These are phyloP conservation scores for Penstemon newberryi DNA, from an alignment of 257 asterid genomes.

Conservation along the genomic window DNA sequence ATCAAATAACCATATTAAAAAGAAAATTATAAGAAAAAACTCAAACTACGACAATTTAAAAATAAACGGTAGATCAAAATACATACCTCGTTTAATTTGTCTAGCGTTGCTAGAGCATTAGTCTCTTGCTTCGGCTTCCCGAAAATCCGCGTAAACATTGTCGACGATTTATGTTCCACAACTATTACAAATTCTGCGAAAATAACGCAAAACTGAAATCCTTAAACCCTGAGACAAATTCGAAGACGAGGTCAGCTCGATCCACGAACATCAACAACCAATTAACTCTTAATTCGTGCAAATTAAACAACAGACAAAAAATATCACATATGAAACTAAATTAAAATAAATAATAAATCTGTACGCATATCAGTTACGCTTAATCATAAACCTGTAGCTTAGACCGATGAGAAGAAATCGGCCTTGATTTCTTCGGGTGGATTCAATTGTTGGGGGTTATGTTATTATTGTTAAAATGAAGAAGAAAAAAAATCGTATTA, in stretches of 20 bases:
- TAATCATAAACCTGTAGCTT: conserved; percentile 30
- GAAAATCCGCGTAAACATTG: conserved; percentile 63
- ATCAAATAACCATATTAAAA: conserved; percentile 1
- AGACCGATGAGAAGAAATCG: conserved; percentile 26
- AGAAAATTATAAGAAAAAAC: neutral
- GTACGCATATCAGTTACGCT: neutral
- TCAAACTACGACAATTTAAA: neutral
- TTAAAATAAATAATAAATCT: neutral
- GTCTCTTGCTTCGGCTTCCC: conserved; percentile 74
- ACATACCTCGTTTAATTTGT: conserved; percentile 69
- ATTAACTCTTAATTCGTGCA: conserved; percentile 20
- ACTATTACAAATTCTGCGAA: conserved; percentile 9
- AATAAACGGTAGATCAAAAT: conserved; percentile 19
- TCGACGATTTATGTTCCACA: conserved; percentile 29
- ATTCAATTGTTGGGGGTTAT: conserved; percentile 16
- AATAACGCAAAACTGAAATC: conserved; percentile 6
- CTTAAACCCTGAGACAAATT: conserved; percentile 36
- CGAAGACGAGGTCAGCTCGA: conserved; percentile 26
- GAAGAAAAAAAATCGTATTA: neutral
- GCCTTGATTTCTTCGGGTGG: conserved; percentile 18
- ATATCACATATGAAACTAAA: neutral
- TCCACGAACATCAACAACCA: conserved; percentile 20
- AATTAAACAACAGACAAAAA: conserved; percentile 18
- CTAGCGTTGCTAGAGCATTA: conserved; percentile 67
- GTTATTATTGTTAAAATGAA: neutral